A percentile compares a stretch with the other conserved stretches of the same genome.
Evolutionary conservation across 2,329 filamentous ascomycete species (phyloP).

Genomic region (Camillea tinctor): DNA sequence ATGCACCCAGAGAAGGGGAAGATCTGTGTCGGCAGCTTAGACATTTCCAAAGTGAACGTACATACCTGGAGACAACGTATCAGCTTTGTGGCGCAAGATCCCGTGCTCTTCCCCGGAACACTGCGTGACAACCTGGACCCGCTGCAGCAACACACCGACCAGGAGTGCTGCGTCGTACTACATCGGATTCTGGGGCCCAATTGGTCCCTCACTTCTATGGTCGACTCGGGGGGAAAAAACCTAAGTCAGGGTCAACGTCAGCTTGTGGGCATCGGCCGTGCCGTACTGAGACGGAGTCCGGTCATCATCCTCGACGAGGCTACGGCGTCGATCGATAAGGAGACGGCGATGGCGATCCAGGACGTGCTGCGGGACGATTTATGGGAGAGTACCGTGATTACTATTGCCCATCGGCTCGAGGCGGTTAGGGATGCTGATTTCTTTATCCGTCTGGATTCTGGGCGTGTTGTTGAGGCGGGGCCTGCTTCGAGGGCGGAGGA

Average conservation of each 20-base stretch:
- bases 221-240: conserved; percentile 61
- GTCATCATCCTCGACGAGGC: conserved; percentile 65
- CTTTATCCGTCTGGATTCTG: conserved; percentile 52
- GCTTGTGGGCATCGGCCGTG: conserved; percentile 59
- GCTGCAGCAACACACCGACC: conserved; percentile 54
- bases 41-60: conserved; percentile 54
- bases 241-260: conserved; percentile 63
- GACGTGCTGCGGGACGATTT: conserved; percentile 56
- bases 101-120: conserved; percentile 59
- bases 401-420: conserved; percentile 64
- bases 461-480: conserved; percentile 49
- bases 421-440: conserved; percentile 60
- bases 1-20: conserved; percentile 49
- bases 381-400: conserved; percentile 57
- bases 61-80: conserved; percentile 56
- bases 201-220: conserved; percentile 48
- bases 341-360: conserved; percentile 58
- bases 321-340: conserved; percentile 61
- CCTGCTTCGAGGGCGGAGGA: conserved; percentile 25
- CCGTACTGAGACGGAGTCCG: conserved; percentile 58
- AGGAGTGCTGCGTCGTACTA: conserved; percentile 51
- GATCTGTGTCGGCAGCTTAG: conserved; percentile 54
- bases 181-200: conserved; percentile 55
- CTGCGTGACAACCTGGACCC: conserved; percentile 68
- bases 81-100: conserved; percentile 64